A percentile compares a stretch with the other conserved stretches of the same genome.
phyloP scores from a whole-genome alignment of 2,329 filamentous ascomycete species.

The Ustilaginoidea virens region DNA sequence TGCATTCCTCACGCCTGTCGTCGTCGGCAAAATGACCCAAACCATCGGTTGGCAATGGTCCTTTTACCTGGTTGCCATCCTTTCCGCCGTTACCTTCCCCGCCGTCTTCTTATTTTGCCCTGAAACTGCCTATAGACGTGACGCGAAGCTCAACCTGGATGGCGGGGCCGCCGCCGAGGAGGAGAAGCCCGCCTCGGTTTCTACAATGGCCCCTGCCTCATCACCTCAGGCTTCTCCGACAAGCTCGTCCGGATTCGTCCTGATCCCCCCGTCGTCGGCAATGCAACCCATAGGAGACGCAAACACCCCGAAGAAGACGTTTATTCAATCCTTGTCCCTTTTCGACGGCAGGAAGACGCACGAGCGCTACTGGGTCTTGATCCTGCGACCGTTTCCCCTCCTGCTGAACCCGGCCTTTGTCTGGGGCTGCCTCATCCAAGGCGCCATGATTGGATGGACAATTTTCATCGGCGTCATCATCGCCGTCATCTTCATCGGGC shows the following conservation, averaged over 20 bases:
- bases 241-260: conserved; percentile 14
- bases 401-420: conserved; percentile 74
- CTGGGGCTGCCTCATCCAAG: conserved; percentile 69
- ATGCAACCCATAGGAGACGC: conserved; percentile 20
- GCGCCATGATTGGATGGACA: conserved; percentile 86
- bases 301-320: conserved; percentile 38
- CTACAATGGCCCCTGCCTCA: conserved; percentile 1
- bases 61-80: conserved; percentile 80
- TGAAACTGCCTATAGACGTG: conserved; percentile 65
- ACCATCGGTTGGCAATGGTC: conserved; percentile 72
- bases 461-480: conserved; percentile 79
- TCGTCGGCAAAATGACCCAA: conserved; percentile 73
- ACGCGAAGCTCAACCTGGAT: conserved; percentile 45
- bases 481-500: conserved; percentile 66
- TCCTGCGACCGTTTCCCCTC: conserved; percentile 65
- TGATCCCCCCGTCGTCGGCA: conserved; percentile 16
- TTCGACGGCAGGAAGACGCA: conserved; percentile 76
- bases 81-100: conserved; percentile 54
- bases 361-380: conserved; percentile 51
- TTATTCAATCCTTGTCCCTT: conserved; percentile 41
- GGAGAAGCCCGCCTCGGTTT: conserved; percentile 5
- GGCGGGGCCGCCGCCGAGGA: conserved; percentile 16
- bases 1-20: conserved; percentile 60
- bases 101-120: conserved; percentile 66
- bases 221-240: no score